phyloP scores from a whole-genome alignment of 192 early-diverging fungal genomes.

The Backusella tuberculispora region DNA sequence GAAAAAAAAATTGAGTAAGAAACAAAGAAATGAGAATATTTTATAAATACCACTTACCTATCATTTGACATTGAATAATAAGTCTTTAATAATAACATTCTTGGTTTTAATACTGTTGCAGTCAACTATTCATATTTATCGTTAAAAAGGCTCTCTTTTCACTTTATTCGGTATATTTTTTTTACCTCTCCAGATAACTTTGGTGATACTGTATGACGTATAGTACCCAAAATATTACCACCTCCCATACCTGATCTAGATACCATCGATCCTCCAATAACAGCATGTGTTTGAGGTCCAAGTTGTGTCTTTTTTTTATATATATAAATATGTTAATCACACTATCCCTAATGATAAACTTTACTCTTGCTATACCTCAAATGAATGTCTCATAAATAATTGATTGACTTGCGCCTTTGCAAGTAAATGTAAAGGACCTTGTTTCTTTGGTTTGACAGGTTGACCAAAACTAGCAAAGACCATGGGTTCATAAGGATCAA shows the following conservation, averaged over 20 bases:
- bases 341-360: neutral
- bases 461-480: conserved; percentile 44
- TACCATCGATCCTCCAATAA: conserved; percentile 64
- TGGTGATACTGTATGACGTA: conserved; percentile 77
- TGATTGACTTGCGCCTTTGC: conserved; percentile 51
- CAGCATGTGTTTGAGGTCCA: conserved; percentile 49
- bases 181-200: conserved; percentile 72
- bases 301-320: conserved; percentile 51
- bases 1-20: no score
- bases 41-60: conserved; percentile 2
- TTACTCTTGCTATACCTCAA: conserved; percentile 46
- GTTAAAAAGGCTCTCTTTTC: neutral
- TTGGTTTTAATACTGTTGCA: conserved; percentile 36
- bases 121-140: conserved; percentile 22
- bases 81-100: conserved; percentile 36
- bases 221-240: conserved; percentile 77
- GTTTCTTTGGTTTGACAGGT: conserved; percentile 26
- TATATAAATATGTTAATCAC: neutral
- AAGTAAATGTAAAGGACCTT: conserved; percentile 29
- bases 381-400: conserved; percentile 64
- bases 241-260: conserved; percentile 70
- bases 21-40: no score
- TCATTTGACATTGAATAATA: conserved; percentile 36
- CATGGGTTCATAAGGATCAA: conserved; percentile 51
- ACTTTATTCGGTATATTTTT: neutral